Evolutionary conservation across 257 asterid species (phyloP), one percentile per base, ranked within the genome.

Genomic region (Pogostemon cablin): DNA sequence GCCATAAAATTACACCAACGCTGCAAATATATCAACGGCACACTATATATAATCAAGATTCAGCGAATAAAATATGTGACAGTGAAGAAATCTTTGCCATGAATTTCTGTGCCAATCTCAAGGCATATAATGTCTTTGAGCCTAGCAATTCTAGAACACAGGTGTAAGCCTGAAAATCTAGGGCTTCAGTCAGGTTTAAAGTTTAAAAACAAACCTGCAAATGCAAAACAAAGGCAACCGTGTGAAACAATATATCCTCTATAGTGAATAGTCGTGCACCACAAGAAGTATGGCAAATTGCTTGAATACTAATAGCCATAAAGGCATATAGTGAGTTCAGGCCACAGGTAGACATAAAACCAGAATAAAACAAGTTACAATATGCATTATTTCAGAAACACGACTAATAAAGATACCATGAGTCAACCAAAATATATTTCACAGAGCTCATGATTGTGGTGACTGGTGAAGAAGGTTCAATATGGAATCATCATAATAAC

Each of bases 21-120:
- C 57, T 37, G 68, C 53, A 65, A 10, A 64, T 58, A 40, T 56
- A 68, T 64, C 69, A 9, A 3, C 67, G 40, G 20, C 72, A 61
- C 35, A 11, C 41, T 12, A 73, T 41, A 49, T 7, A 46, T 3
- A 9, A 34, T 57, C 50, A 67, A 66, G 40, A 37, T 56, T 49
- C 17, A 3, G 41, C 34, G 11, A 17, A 62, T 37, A 56, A 34
- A 42, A 35, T 8, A 53, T 49, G 59, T 32, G 35, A 7, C 34
- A 17, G 58, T 41, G 63, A 62, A n/a, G 44, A 46, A 43, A 40
- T 43, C 6, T 72, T 1, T 44, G 41, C 7, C 52, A 17, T 12
- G 32, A 54, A 25, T 25, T 47, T 10, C 4, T 7, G 15, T 50
- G 49, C 10, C 62, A 46, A 25, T 25, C 68, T 48, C 52, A 40